phyloP scores from a whole-genome alignment of 2,329 filamentous ascomycete genomes.

The Pseudogymnoascus sp. region DNA sequence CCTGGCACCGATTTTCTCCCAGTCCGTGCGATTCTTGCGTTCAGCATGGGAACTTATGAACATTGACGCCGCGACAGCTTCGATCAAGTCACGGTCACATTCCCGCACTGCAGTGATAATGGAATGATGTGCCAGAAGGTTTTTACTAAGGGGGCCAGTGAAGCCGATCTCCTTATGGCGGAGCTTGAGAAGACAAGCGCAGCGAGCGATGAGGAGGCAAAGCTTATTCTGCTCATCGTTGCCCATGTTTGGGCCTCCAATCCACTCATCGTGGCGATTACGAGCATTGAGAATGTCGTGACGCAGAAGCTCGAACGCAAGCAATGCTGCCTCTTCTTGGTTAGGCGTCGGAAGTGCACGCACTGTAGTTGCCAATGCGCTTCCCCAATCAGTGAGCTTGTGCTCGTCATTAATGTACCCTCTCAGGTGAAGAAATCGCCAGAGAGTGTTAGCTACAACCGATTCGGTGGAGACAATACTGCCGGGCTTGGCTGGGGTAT shows the following conservation, averaged over 20 bases:
- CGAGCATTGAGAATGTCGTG: conserved; percentile 71
- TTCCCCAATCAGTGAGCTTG: conserved; percentile 76
- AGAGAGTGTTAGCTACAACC: conserved; percentile 66
- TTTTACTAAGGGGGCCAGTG: conserved; percentile 87
- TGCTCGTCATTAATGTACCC: conserved; percentile 78
- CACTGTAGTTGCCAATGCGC: conserved; percentile 66
- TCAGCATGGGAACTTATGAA: conserved; percentile 75
- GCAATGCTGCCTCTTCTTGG: conserved; percentile 70
- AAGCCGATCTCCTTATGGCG: conserved; percentile 83
- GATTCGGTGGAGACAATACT: conserved; percentile 59
- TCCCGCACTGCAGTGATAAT: conserved; percentile 73
- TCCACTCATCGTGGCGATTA: conserved; percentile 48
- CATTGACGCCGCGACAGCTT: conserved; percentile 73
- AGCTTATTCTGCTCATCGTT: conserved; percentile 68
- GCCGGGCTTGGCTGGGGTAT: conserved; percentile 31
- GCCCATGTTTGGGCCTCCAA: conserved; percentile 49
- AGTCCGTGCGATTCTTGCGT: conserved; percentile 52
- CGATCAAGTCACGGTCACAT: conserved; percentile 73
- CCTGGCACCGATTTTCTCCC: conserved; percentile 64
- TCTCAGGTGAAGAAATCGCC: conserved; percentile 83
- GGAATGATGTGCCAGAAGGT: conserved; percentile 79
- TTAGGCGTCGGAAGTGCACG: conserved; percentile 47
- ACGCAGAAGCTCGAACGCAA: conserved; percentile 79
- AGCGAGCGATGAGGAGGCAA: conserved; percentile 76
- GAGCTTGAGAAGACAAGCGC: conserved; percentile 75